Evolutionary conservation across 1,284 basidiomycete genomes (phyloP), one percentile per base, ranked within the genome.

Genomic region (Apiotrichum porosum): DNA sequence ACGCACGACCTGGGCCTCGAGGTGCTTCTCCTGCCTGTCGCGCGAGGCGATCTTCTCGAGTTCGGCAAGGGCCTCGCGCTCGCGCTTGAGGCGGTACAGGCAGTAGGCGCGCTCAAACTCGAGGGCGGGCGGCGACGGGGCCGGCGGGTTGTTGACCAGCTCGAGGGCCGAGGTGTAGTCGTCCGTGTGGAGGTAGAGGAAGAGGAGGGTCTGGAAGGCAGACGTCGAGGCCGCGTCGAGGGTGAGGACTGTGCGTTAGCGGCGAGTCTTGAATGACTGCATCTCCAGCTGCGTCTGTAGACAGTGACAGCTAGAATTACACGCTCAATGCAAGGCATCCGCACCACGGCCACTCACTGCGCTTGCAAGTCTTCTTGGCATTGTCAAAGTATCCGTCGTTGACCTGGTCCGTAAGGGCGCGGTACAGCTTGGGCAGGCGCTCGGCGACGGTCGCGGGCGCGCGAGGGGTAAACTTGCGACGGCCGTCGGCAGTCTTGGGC

Each of bases 301-400:
- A 33, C 12, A 15, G 31, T 33, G n/a, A 17, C 13, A 33, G 36
- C 10, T 35, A 14, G 13, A 15, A 38, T 14, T n/a, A 6, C 3
- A 10, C 14, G 17, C 17, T 23, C 2, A 22, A 14, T 19, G n/a
- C 8, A n/a, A n/a, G n/a, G n/a, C n/a, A n/a, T n/a, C n/a, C n/a
- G n/a, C n/a, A n/a, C n/a, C n/a, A n/a, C n/a, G n/a, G n/a, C n/a
- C 49, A 79, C 81, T 57, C 62, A 87, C 88, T 86, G 76, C 88
- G 88, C 74, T 88, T 85, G 77, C 87, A 90, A 53, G 88, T 90
- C 79, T 84, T 88, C 65, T 88, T 79, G 24, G 87, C 86, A 66
- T 86, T 88, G 48, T 76, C 74, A 66, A 86, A 84, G 72, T 88
- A 83, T 3, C 84, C 85, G 28, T 85, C 86, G 57, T 91, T 86